Conservation (phyloP, 345 rosid genomes). For the Salix exigua region DNA sequence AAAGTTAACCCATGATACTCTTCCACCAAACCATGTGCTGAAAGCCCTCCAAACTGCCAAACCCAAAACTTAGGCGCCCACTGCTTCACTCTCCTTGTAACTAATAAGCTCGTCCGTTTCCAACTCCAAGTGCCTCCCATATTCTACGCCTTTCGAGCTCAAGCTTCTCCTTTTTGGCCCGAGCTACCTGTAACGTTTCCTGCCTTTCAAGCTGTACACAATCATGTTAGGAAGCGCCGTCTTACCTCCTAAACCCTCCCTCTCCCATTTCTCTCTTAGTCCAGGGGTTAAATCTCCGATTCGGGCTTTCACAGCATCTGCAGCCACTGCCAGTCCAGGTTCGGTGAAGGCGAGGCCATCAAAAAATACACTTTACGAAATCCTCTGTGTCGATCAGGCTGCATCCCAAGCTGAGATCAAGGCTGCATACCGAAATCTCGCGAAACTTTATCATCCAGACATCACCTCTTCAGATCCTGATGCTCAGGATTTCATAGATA, state of each 20-base stretch:
- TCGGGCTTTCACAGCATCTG: neutral
- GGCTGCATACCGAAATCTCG: conserved; percentile 14
- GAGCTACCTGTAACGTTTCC: neutral
- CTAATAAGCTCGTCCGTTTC: neutral
- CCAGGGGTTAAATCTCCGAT: neutral
- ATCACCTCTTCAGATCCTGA: neutral
- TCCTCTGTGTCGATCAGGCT: conserved; percentile 2
- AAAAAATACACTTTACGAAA: conserved; percentile 2
- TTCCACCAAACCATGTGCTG: neutral
- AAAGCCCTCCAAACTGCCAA: neutral
- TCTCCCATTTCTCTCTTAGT: neutral
- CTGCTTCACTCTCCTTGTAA: neutral
- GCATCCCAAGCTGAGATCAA: conserved; percentile 18
- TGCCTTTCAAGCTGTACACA: neutral
- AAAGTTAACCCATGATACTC: neutral
- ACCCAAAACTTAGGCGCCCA: neutral
- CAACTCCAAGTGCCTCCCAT: neutral
- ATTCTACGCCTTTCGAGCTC: neutral
- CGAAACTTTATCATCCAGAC: conserved; percentile 23
- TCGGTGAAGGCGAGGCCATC: neutral
- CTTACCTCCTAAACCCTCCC: neutral
- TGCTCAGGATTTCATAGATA: conserved; percentile 6
- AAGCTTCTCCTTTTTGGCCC: neutral
- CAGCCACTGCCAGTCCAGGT: neutral
- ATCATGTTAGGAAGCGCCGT: neutral